A percentile compares a stretch with the other conserved stretches of the same genome.
Evolutionary conservation across 805 yeast species (phyloP).

Genomic region (Starmerella roubikii): DNA sequence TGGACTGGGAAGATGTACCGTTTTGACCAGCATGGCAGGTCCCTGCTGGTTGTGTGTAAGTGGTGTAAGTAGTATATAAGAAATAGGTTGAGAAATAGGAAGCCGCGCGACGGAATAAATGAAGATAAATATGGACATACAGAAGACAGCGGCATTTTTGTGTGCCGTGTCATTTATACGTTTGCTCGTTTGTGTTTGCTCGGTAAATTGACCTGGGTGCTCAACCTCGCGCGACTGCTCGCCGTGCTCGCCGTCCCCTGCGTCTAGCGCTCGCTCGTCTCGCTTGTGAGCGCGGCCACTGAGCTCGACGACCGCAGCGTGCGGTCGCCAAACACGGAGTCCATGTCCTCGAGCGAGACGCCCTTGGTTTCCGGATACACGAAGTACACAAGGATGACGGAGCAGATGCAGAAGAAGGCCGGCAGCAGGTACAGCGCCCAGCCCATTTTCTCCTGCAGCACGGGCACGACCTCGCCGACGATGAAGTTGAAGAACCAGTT

Average conservation of each 20-base stretch:
- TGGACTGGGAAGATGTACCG: too few species aligned
- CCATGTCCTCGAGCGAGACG: slow-evolving; percentile 81
- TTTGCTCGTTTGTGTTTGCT: too few species aligned
- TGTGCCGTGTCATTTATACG: too few species aligned
- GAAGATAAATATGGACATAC: too few species aligned
- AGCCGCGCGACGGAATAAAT: too few species aligned
- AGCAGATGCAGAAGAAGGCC: slow-evolving; percentile 59
- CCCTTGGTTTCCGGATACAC: slow-evolving; percentile 88
- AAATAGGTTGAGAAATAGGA: too few species aligned
- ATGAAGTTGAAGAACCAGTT: slow-evolving; percentile 89
- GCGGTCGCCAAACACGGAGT: slow-evolving; percentile 67
- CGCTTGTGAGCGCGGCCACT: too few species aligned
- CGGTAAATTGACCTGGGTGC: too few species aligned
- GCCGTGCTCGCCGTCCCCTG: not conserved
- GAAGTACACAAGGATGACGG: slow-evolving; percentile 57
- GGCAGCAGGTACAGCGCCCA: slow-evolving; percentile 79
- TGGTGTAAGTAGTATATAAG: too few species aligned
- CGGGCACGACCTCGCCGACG: slow-evolving; percentile 86
- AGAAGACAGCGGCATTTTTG: too few species aligned
- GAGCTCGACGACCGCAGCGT: slow-evolving; percentile 22
- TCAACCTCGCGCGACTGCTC: not conserved
- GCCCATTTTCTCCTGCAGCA: slow-evolving; percentile 56
- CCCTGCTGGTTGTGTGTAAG: too few species aligned
- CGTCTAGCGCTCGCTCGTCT: slow-evolving; percentile 6
- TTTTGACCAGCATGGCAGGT: too few species aligned